Evolutionary conservation across 1,284 basidiomycete species (phyloP).

Genomic region (Ceratobasidium sp.): DNA sequence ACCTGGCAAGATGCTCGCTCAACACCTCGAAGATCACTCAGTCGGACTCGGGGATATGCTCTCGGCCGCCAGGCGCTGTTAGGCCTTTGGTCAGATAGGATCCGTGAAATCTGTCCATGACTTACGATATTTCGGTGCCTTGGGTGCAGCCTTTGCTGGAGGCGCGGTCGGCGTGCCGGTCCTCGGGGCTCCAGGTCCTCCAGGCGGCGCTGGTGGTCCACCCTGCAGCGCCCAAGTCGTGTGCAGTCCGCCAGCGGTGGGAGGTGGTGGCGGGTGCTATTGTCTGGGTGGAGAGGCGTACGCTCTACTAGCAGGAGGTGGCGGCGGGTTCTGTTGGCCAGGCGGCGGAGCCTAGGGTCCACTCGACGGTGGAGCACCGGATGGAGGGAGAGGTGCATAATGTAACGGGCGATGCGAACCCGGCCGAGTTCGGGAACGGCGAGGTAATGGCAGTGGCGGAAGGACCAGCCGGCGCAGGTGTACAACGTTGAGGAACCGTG

Average conservation of each 20-base stretch:
- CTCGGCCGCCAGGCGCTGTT: conserved; percentile 88
- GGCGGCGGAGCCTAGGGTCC: conserved; percentile 60
- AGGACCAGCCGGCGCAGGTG: conserved; percentile 63
- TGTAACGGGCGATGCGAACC: conserved; percentile 58
- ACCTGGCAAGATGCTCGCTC: conserved; percentile 68
- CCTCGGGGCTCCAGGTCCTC: too few relatives aligned
- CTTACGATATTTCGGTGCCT: conserved; percentile 84
- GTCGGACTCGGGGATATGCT: conserved; percentile 84
- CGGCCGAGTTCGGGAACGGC: conserved; percentile 57
- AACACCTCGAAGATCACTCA: conserved; percentile 78
- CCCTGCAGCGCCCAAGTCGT: too few relatives aligned
- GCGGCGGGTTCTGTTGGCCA: conserved; percentile 38
- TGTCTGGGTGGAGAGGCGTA: too few relatives aligned
- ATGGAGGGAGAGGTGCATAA: conserved; percentile 31
- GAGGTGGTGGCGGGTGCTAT: too few relatives aligned
- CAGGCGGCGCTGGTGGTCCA: neutral
- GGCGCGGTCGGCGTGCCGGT: too few relatives aligned
- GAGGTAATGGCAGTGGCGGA: conserved; percentile 83
- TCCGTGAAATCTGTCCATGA: conserved; percentile 56
- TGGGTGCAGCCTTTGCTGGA: conserved; percentile 47
- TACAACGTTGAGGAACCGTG: conserved; percentile 64
- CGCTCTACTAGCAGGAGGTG: conserved; percentile 47
- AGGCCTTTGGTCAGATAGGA: conserved; percentile 56
- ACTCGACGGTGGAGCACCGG: conserved; percentile 53
- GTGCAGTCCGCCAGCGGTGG: conserved; percentile 42